These are phyloP conservation scores for Thraustochytrium sp. DNA, from an alignment of 352 stramenopile genomes.

Conservation along the genomic window DNA sequence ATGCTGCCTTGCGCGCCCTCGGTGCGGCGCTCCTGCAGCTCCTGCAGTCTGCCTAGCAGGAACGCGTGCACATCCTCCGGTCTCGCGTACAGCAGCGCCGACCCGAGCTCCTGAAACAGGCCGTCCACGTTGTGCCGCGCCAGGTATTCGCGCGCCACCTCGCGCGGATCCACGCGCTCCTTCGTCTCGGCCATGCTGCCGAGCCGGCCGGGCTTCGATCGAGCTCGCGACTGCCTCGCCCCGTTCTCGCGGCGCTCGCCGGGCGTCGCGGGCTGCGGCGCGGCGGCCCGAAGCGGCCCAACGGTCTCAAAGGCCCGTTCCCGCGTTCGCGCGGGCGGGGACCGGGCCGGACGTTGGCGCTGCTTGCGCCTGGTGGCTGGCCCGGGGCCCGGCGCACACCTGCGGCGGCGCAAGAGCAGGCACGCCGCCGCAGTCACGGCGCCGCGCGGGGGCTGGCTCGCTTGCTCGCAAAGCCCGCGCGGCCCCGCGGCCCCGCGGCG, in stretches of 20 bases:
- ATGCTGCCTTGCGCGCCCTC: background rate
- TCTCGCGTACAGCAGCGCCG: background rate
- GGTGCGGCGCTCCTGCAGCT: background rate
- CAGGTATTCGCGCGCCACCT: conserved; percentile 28
- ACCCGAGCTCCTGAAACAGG: conserved; percentile 30
- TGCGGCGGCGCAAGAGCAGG: too few relatives aligned
- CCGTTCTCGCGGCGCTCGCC: background rate
- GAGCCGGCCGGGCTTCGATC: too few relatives aligned
- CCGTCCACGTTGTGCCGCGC: background rate
- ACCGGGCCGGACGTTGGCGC: too few relatives aligned
- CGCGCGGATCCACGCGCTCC: conserved; percentile 5
- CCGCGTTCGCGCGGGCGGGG: too few relatives aligned
- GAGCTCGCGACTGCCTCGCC: background rate
- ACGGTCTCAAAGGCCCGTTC: too few relatives aligned
- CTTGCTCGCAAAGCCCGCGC: too few relatives aligned
- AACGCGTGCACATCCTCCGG: conserved; percentile 11
- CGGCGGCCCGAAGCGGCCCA: too few relatives aligned
- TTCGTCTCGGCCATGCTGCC: background rate
- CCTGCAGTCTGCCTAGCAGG: background rate
- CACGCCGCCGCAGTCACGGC: too few relatives aligned
- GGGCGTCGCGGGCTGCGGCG: too few relatives aligned
- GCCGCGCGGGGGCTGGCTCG: too few relatives aligned
- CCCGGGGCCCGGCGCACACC: too few relatives aligned
- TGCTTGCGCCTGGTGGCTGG: too few relatives aligned
- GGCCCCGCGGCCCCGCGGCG: background rate